Conservation (phyloP, 1,139 yeast species). For the Protomyces arabidopsidicola region DNA sequence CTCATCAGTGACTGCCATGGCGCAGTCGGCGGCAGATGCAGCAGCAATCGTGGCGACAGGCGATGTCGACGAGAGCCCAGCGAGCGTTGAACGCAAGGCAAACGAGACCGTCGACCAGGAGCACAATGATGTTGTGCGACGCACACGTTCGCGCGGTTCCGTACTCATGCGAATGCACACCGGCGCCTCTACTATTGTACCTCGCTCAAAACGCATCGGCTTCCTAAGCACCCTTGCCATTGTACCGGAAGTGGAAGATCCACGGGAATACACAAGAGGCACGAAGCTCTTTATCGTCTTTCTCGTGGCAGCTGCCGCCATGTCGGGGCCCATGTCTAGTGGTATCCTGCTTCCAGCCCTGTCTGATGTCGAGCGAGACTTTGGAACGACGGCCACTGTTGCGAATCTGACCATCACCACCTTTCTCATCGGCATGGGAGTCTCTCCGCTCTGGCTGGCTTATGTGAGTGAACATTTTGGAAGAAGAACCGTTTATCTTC, state of each 20-base stretch:
- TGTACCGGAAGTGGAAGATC: slow-evolving; percentile 68
- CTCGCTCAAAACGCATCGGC: background rate
- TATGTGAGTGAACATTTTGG: slow-evolving; percentile 67
- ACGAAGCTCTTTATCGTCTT: slow-evolving; percentile 56
- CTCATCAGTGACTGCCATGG: background rate
- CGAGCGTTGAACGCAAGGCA: background rate
- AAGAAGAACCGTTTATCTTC: slow-evolving; percentile 64
- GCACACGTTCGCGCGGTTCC: background rate
- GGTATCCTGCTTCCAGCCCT: slow-evolving; percentile 78
- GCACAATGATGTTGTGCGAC: background rate
- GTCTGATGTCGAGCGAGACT: slow-evolving; percentile 51
- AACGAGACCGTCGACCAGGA: background rate
- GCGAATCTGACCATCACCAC: slow-evolving; percentile 51
- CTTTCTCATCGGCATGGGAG: slow-evolving; percentile 44
- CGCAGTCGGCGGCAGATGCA: background rate
- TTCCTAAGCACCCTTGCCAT: slow-evolving; percentile 35
- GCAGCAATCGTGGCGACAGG: background rate
- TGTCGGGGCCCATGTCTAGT: slow-evolving; percentile 90
- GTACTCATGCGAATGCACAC: background rate
- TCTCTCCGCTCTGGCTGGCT: slow-evolving; percentile 89
- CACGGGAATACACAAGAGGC: slow-evolving; percentile 54
- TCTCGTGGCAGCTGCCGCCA: slow-evolving; percentile 66
- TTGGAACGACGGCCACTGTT: slow-evolving; percentile 54
- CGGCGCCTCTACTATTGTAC: background rate
- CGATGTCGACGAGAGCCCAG: background rate